Base-by-base conservation (phyloP, 352 stramenopile genomes). In the Globisporangium carolinianum region DNA sequence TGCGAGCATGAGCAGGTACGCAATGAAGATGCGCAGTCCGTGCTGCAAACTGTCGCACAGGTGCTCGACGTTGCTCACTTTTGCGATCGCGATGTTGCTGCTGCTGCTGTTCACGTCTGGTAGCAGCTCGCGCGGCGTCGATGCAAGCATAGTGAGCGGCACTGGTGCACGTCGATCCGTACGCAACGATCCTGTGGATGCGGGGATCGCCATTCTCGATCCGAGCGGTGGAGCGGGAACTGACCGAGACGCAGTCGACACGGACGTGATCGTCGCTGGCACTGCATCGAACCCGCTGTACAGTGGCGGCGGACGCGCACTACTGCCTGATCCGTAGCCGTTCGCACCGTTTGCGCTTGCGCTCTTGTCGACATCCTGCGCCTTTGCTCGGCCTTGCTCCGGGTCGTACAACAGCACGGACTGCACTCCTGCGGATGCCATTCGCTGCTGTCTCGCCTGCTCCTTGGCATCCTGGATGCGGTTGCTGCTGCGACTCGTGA, bases 1-100 rank as follows among this genome's bases (percentile, higher is more conserved):
- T 53, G 79, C 79, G 15, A 91, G 74, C 82, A 91, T 91, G 50
- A 91, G 71, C 62, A 91, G 47, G 47, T 89, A 91, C 55, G 82
- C 82, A 37, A 91, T 57, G n/a, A 86, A 53, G 55, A 89, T 87
- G n/a, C 73, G 60, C 51, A 76, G 55, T 4, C 82, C 82, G 37
- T 83, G 82, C 69, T 83, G 63, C 56, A 87, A 32, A 49, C 77
- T 80, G 63, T 89, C 77, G 43, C 63, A 64, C 24, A 86, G 59
- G 61, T 91, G 81, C 43, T 69, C 68, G 65, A 62, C 81, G 51
- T 83, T 66, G 70, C 60, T 71, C 24, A 86, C 77, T 50, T 77
- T 79, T 24, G 37, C 46, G 15, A 32, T 32, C 24, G 24, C 24
- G 24, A 32, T 32, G 57, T 39, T 18, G n/a, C 24, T 10, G 56